A percentile compares a stretch with the other conserved stretches of the same genome.
These are phyloP conservation scores for Aspergillus brunneoviolaceus DNA, from an alignment of 2,329 filamentous ascomycete species.

Conservation along the genomic window DNA sequence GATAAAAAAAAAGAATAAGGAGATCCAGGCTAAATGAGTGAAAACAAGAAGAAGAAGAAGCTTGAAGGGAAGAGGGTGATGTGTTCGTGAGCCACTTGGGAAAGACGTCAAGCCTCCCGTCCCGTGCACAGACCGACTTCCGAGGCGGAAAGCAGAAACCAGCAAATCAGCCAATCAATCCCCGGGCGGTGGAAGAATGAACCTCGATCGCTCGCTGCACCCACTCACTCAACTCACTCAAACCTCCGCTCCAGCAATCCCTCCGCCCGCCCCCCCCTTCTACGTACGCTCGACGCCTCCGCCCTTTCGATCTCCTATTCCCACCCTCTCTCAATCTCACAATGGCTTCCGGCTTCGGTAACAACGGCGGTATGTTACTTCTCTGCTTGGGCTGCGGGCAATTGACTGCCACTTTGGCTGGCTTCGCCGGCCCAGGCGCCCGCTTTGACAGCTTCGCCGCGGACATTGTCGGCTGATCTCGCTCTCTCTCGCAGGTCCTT, in stretches of 20 bases:
- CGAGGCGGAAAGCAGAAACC: constrained; percentile 22
- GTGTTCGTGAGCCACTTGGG: constrained; percentile 23
- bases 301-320: constrained; percentile 16
- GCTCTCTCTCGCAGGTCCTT: constrained; percentile 52
- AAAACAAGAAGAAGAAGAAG: neutral
- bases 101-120: constrained; percentile 9
- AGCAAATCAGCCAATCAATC: constrained; percentile 25
- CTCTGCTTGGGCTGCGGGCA: constrained; percentile 1
- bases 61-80: constrained; percentile 24
- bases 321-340: constrained; percentile 24
- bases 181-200: constrained; percentile 27
- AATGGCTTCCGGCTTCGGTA: constrained; percentile 54
- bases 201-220: constrained; percentile 30
- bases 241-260: constrained; percentile 20
- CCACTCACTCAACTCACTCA: neutral
- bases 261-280: constrained; percentile 23
- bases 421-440: constrained; percentile 14
- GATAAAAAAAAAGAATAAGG: neutral
- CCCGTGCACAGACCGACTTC: constrained; percentile 20
- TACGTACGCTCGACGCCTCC: constrained; percentile 24
- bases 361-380: constrained; percentile 53
- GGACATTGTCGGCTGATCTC: constrained; percentile 25
- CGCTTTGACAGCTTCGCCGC: constrained; percentile 17
- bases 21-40: too few relatives aligned
- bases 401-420: constrained; percentile 13